Base-by-base conservation (phyloP, 139 green algal genomes). In the Pleodorina starrii region DNA sequence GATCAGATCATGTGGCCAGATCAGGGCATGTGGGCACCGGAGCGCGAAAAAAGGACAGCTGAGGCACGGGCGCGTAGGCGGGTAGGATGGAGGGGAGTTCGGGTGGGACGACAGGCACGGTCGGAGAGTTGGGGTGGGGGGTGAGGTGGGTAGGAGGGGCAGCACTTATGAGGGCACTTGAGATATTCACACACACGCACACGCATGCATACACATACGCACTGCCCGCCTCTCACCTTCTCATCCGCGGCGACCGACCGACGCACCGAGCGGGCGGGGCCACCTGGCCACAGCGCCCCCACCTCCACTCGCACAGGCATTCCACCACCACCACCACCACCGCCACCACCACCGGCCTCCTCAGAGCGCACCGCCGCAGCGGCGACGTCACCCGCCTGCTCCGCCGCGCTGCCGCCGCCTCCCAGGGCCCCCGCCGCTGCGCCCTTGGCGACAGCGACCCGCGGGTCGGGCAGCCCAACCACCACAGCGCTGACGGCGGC, bases 261-360 rank as follows among this genome's bases (percentile, higher is more conserved):
- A 16, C 7, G 9, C 32, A 46, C 43, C 0, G 60, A 12, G 12
- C 43, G 60, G 2, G n/a, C 21, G 42, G 81, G 17, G 5, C 81
- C n/a, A 29, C 60, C 42, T 7, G 81, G 60, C 81, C 81, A 87
- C 63, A 87, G 17, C 29, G 60, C 60, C 43, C 81, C 81, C 27
- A 87, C 43, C 81, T 87, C 60, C 60, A 87, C 43, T 9, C 81
- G 60, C 81, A 87, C 60, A 46, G 29, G 38, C 5, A 40, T 23
- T 32, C 50, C 19, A 36, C 35, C 77, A 36, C 77, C 51, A 21
- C 77, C 77, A 23, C 35, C 36, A 5, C 51, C 51, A 27, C 23
- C 51, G 32, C 14, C 76, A 16, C 36, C 54, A 17, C 27, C 46
- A 27, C 1, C 4, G 5, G 75, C 38, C 29, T 29, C 50, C 12